These are phyloP conservation scores for Quercus wislizeni DNA, from an alignment of 306 rosid species.

Conservation along the genomic window DNA sequence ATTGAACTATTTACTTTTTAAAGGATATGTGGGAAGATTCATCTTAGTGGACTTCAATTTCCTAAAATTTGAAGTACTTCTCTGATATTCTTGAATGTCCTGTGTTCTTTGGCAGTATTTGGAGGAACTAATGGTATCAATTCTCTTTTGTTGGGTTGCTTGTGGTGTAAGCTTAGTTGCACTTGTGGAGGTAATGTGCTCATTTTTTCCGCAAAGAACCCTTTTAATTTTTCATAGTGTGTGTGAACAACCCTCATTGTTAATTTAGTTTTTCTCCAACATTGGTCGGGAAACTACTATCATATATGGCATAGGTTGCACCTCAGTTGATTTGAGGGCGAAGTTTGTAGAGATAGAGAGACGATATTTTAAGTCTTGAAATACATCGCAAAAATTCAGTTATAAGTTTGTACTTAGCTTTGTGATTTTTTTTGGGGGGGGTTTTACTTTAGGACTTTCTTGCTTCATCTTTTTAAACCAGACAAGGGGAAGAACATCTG, in stretches of 20 bases:
- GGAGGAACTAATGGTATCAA: constrained; percentile 75
- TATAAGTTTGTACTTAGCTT: not conserved
- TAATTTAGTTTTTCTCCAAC: not conserved
- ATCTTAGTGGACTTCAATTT: not conserved
- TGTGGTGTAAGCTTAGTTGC: constrained; percentile 89
- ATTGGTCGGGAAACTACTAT: not conserved
- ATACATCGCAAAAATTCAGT: not conserved
- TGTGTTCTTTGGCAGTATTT: constrained; percentile 63
- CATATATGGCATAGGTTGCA: not conserved
- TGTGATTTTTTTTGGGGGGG: not conserved
- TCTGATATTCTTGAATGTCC: not conserved
- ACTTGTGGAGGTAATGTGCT: constrained; percentile 69
- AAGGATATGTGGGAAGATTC: constrained; percentile 1
- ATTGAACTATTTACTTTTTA: not conserved
- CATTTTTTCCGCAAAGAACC: too few relatives aligned
- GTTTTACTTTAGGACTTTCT: not conserved
- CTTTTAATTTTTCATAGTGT: not conserved
- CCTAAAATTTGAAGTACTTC: not conserved
- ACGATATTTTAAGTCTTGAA: not conserved
- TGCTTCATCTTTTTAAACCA: not conserved
- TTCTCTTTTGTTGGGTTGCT: constrained; percentile 84
- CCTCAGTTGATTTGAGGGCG: not conserved
- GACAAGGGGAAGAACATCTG: not conserved
- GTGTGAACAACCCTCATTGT: not conserved
- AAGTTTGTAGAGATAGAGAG: not conserved